Percentiles rank a stretch among this genome's conserved stretches.
These are phyloP conservation scores for Tagetes erecta DNA, from an alignment of 129 eudicot species.

Conservation along the genomic window DNA sequence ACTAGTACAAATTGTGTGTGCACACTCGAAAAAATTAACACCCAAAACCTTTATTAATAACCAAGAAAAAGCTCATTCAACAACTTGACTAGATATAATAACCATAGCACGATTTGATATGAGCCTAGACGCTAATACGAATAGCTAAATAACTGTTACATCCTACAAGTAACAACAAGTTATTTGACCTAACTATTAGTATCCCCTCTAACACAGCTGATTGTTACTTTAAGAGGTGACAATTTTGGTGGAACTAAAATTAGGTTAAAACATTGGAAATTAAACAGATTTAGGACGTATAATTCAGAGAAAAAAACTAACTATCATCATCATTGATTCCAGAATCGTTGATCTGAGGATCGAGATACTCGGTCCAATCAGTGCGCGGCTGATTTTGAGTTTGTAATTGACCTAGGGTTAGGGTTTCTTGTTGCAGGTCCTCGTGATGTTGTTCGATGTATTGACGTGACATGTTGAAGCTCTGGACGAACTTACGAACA, in stretches of 20 bases:
- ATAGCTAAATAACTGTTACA: no score
- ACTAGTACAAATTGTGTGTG: no score
- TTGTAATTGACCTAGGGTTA: background rate
- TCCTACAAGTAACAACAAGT: no score
- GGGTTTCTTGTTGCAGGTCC: conserved; percentile 4
- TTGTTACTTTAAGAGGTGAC: no score
- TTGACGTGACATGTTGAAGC: conserved; percentile 81
- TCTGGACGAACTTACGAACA: conserved; percentile 65
- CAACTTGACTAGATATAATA: no score
- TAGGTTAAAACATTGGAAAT: background rate
- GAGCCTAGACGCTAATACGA: no score
- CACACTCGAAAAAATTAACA: no score
- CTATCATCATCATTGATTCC: conserved; percentile 30
- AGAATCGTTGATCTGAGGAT: conserved; percentile 27
- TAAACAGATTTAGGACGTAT: background rate
- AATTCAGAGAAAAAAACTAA: background rate
- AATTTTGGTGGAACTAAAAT: background rate
- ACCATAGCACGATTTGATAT: no score
- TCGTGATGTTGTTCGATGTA: conserved; percentile 43
- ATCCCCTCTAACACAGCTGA: no score
- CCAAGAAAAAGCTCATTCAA: no score
- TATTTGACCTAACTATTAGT: no score
- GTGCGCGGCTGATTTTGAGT: conserved; percentile 31
- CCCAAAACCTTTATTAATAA: no score
- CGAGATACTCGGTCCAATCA: conserved; percentile 78